Evolutionary conservation across 805 yeast genomes (phyloP).

Genomic region (Wickerhamiella musiphila): DNA sequence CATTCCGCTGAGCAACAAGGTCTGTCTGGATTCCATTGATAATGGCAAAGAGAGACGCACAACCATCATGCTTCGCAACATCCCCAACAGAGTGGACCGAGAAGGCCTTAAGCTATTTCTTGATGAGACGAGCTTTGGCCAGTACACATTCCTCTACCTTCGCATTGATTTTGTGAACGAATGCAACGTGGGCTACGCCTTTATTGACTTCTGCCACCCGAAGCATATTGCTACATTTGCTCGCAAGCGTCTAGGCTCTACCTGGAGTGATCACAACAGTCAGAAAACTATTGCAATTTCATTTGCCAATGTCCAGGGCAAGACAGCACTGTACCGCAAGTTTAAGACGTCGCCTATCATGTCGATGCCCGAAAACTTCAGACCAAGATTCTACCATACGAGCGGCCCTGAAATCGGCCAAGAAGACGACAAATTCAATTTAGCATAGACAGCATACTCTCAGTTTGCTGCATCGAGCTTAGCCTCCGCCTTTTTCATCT

Average conservation of each 20-base stretch:
- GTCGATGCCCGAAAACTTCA: slow-evolving; percentile 29
- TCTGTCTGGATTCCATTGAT: slow-evolving; percentile 26
- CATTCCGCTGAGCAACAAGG: slow-evolving; percentile 22
- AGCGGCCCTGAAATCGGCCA: slow-evolving; percentile 28
- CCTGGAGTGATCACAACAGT: slow-evolving; percentile 32
- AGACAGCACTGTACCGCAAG: slow-evolving; percentile 27
- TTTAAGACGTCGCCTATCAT: slow-evolving; percentile 34
- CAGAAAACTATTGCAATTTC: slow-evolving; percentile 34
- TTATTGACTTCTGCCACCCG: slow-evolving; percentile 31
- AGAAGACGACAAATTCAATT: too few species aligned
- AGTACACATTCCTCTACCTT: slow-evolving; percentile 27
- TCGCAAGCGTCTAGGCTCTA: slow-evolving; percentile 28
- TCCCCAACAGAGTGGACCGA: slow-evolving; percentile 35
- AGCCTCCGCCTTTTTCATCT: slow-evolving; percentile 4
- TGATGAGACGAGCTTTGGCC: slow-evolving; percentile 27
- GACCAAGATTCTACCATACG: slow-evolving; percentile 32
- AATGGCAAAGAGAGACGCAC: slow-evolving; percentile 28
- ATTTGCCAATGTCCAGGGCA: slow-evolving; percentile 37
- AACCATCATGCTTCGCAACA: slow-evolving; percentile 36
- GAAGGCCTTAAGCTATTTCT: slow-evolving; percentile 29
- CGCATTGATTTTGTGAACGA: slow-evolving; percentile 35
- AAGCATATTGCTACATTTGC: slow-evolving; percentile 30
- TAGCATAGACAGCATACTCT: too few species aligned
- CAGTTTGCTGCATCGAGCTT: neutral
- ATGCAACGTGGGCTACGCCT: slow-evolving; percentile 42